Conservation (phyloP, 257 asterid genomes). For the Lantana camara region DNA sequence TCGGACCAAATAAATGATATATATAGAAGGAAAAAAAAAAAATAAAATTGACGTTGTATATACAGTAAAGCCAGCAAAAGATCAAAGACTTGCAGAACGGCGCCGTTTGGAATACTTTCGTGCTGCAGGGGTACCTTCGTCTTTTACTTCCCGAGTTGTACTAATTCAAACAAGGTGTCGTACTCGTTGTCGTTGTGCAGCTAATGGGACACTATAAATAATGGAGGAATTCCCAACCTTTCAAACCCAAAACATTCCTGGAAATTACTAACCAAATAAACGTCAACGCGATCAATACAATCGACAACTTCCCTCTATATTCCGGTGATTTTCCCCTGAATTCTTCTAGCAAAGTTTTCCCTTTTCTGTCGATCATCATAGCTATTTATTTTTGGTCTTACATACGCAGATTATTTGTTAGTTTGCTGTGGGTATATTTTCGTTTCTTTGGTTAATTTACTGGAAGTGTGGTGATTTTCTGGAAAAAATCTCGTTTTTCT, state of each 20-base stretch:
- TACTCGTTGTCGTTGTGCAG: constrained; percentile 23
- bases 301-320: constrained; percentile 15
- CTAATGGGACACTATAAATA: constrained; percentile 27
- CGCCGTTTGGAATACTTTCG: neutral
- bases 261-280: constrained; percentile 8
- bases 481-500: constrained; percentile 8
- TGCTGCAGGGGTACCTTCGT: constrained; percentile 29
- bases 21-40: no score
- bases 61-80: no score
- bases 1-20: no score
- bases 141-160: constrained; percentile 25
- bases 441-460: neutral
- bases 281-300: constrained; percentile 28
- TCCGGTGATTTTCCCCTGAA: constrained; percentile 27
- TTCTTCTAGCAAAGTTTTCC: neutral
- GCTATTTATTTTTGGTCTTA: neutral
- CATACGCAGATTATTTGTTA: neutral
- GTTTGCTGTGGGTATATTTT: neutral
- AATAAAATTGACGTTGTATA: no score
- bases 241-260: constrained; percentile 19
- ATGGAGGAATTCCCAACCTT: neutral
- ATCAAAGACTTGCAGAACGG: no score
- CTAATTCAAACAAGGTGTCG: constrained; percentile 16
- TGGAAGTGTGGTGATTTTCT: neutral
- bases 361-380: constrained; percentile 4